phyloP scores from a whole-genome alignment of 768 basidiomycete species.

The Cantharellus anzutake region DNA sequence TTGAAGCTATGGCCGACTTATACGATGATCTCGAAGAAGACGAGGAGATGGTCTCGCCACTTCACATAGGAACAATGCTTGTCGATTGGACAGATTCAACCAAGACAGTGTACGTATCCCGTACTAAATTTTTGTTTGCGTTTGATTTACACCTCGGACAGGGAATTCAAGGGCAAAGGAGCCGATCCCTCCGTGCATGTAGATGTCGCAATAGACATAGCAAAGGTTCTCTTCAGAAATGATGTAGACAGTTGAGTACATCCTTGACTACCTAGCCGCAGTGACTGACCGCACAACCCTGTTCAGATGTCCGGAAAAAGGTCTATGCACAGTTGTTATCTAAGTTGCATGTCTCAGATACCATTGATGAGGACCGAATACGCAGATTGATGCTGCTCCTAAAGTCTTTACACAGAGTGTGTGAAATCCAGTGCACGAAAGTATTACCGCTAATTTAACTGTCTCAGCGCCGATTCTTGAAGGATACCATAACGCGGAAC shows the following conservation, averaged over 20 bases:
- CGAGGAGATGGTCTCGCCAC: constrained; percentile 15
- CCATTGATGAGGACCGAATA: constrained; percentile 18
- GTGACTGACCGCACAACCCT: neutral
- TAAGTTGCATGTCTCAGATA: constrained; percentile 48
- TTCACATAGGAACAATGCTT: constrained; percentile 20
- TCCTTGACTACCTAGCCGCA: neutral
- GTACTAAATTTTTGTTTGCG: constrained; percentile 17
- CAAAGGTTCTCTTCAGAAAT: constrained; percentile 30
- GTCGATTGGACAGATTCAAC: constrained; percentile 24
- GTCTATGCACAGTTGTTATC: constrained; percentile 40
- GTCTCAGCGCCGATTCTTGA: constrained; percentile 37
- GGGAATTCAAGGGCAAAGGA: constrained; percentile 15
- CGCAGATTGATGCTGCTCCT: constrained; percentile 34
- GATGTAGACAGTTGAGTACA: constrained; percentile 30
- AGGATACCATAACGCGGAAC: constrained; percentile 42
- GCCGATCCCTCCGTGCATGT: constrained; percentile 27
- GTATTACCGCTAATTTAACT: neutral
- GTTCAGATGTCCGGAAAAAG: constrained; percentile 43
- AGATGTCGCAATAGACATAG: constrained; percentile 37
- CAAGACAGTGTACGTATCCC: constrained; percentile 15
- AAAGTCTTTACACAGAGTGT: constrained; percentile 35
- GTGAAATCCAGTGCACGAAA: constrained; percentile 10
- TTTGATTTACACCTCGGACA: neutral
- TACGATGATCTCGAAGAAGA: constrained; percentile 18
- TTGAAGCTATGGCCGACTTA: constrained; percentile 17